Evolutionary conservation across 495 filamentous ascomycete genomes (phyloP).

Genomic region (Aeminium ludgeri): DNA sequence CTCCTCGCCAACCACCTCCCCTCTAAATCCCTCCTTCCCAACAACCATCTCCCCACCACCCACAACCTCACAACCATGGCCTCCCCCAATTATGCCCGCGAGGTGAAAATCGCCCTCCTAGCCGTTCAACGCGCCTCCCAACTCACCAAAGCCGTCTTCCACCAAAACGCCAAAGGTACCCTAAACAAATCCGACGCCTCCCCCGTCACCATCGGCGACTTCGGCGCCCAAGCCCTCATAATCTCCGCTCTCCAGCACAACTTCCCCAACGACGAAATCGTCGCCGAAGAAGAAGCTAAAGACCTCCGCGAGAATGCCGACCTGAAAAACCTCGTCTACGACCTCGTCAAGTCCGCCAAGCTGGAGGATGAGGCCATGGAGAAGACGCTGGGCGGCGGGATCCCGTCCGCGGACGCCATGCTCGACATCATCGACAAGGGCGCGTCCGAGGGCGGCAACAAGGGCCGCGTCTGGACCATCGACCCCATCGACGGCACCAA

Average conservation of each 20-base stretch:
- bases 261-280: constrained; percentile 81
- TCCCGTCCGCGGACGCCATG: constrained; percentile 59
- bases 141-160: constrained; percentile 86
- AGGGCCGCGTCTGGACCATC: constrained; percentile 85
- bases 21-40: constrained; percentile 17
- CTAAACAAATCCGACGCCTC: constrained; percentile 87
- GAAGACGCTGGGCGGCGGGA: constrained; percentile 50
- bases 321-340: constrained; percentile 63
- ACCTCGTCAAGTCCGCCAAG: constrained; percentile 51
- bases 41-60: constrained; percentile 9
- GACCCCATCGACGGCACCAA: constrained; percentile 97
- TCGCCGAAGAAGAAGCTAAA: constrained; percentile 85
- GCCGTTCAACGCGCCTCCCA: constrained; percentile 79
- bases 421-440: constrained; percentile 72
- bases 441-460: constrained; percentile 57
- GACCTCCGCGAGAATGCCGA: constrained; percentile 49
- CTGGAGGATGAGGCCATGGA: constrained; percentile 55
- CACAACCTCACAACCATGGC: constrained; percentile 18
- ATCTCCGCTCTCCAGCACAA: constrained; percentile 73
- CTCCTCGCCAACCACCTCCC: constrained; percentile 23
- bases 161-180: constrained; percentile 81
- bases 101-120: constrained; percentile 73
- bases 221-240: constrained; percentile 91
- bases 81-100: constrained; percentile 49
- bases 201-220: constrained; percentile 94